Conservation (phyloP, 2,329 filamentous ascomycete genomes). For the Stagonosporopsis cucurbitacearum region DNA sequence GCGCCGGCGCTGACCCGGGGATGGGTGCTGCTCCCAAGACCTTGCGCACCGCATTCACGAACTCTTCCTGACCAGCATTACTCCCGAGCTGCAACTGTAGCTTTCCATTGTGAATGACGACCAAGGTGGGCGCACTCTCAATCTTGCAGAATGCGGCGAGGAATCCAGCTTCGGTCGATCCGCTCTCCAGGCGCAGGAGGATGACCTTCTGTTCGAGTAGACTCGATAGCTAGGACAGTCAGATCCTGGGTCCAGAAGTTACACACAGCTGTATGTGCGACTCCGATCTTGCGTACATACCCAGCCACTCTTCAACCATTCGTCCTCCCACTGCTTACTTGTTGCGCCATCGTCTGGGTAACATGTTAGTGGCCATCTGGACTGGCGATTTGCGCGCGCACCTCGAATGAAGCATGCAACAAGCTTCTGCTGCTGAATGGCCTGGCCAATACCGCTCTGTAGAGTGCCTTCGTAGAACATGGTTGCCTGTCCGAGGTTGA, state of each 20-base stretch:
- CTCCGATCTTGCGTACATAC: constrained; percentile 27
- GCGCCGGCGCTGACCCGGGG: constrained; percentile 28
- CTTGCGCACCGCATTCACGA: constrained; percentile 62
- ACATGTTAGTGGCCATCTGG: background rate
- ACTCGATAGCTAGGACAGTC: constrained; percentile 44
- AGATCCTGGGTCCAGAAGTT: background rate
- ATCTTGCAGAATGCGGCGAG: constrained; percentile 83
- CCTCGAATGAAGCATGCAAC: constrained; percentile 86
- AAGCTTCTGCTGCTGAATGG: constrained; percentile 75
- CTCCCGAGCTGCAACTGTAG: constrained; percentile 77
- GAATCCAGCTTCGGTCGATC: constrained; percentile 81
- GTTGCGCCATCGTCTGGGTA: constrained; percentile 70
- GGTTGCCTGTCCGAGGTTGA: constrained; percentile 1
- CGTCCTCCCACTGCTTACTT: constrained; percentile 74
- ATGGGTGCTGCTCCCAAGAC: constrained; percentile 43
- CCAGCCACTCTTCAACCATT: constrained; percentile 61
- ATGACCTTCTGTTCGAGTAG: constrained; percentile 69
- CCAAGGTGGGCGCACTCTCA: constrained; percentile 76
- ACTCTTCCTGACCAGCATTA: constrained; percentile 70
- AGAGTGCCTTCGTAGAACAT: constrained; percentile 87
- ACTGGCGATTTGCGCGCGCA: constrained; percentile 44
- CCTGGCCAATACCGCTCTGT: constrained; percentile 78
- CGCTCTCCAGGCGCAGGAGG: constrained; percentile 71
- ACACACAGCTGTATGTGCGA: background rate
- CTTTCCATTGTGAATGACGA: constrained; percentile 81